Conservation (phyloP, 371 early-diverging fungal species). For the Rhizomucor miehei region DNA sequence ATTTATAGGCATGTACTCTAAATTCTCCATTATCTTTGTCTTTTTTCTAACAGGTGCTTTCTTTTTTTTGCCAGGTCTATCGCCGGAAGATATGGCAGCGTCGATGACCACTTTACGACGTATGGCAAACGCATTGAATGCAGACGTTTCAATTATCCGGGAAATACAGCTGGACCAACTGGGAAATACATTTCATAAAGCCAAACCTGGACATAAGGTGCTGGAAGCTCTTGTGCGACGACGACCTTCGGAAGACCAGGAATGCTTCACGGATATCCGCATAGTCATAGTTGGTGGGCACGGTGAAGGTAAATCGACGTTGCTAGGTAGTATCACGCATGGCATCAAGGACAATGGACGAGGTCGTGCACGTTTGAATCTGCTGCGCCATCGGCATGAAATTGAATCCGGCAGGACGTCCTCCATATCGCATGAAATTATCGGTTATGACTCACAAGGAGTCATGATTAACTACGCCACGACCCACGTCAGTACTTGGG, state of each 20-base stretch:
- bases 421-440: conserved; percentile 82
- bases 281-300: conserved; percentile 82
- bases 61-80: conserved; percentile 42
- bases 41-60: no score
- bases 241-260: conserved; percentile 51
- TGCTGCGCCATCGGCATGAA: conserved; percentile 90
- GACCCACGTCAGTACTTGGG: conserved; percentile 57
- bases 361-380: conserved; percentile 80
- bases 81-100: conserved; percentile 52
- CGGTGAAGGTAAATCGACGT: conserved; percentile 84
- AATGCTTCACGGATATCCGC: conserved; percentile 70
- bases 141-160: conserved; percentile 52
- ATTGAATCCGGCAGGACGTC: conserved; percentile 87
- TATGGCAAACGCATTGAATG: conserved; percentile 64
- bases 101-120: conserved; percentile 58
- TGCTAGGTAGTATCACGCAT: conserved; percentile 80
- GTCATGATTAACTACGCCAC: conserved; percentile 59
- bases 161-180: conserved; percentile 34
- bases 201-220: conserved; percentile 27
- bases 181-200: conserved; percentile 3
- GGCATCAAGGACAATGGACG: conserved; percentile 85
- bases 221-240: conserved; percentile 65
- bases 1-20: conserved; percentile 72
- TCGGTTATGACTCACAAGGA: conserved; percentile 74
- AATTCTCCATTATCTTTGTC: no score